Percentiles rank a stretch among this genome's conserved stretches.
These are phyloP conservation scores for Fusarium sp. DNA, from an alignment of 2,329 filamentous ascomycete species.

Conservation along the genomic window DNA sequence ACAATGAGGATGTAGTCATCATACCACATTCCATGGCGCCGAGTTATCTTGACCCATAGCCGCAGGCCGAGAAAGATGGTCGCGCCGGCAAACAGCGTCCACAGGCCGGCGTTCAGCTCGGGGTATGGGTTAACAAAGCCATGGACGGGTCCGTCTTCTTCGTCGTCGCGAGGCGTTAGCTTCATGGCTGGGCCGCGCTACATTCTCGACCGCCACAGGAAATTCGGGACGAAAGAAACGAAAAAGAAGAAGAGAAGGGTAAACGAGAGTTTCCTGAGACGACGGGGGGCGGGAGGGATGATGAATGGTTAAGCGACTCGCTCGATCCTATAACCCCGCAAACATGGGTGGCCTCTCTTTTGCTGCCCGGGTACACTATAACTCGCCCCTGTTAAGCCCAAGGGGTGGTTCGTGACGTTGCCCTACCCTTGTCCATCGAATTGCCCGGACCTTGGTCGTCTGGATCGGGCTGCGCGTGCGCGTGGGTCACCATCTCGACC, in stretches of 20 bases:
- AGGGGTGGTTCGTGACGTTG: neutral
- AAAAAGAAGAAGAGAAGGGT: slow-evolving; percentile 10
- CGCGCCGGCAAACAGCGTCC: slow-evolving; percentile 53
- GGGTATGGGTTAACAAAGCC: slow-evolving; percentile 48
- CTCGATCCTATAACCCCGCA: neutral
- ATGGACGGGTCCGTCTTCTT: slow-evolving; percentile 42
- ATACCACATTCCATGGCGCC: slow-evolving; percentile 57
- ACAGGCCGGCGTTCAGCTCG: slow-evolving; percentile 54
- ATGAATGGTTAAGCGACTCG: neutral
- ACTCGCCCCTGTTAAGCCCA: neutral
- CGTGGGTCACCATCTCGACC: too few relatives aligned
- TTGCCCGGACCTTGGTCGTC: too few relatives aligned
- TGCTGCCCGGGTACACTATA: neutral
- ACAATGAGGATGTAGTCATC: slow-evolving; percentile 58
- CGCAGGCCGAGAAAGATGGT: slow-evolving; percentile 51
- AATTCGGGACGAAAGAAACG: slow-evolving; percentile 11
- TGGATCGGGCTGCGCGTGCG: too few relatives aligned
- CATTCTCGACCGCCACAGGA: slow-evolving; percentile 29
- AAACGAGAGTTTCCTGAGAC: neutral
- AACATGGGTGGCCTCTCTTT: neutral
- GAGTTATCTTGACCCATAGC: slow-evolving; percentile 55
- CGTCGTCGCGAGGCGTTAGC: slow-evolving; percentile 44
- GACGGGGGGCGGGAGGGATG: neutral
- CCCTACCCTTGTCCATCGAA: neutral
- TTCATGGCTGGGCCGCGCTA: slow-evolving; percentile 36